Evolutionary conservation across 2,329 filamentous ascomycete species (phyloP).

Genomic region (Aaosphaeria arxii): DNA sequence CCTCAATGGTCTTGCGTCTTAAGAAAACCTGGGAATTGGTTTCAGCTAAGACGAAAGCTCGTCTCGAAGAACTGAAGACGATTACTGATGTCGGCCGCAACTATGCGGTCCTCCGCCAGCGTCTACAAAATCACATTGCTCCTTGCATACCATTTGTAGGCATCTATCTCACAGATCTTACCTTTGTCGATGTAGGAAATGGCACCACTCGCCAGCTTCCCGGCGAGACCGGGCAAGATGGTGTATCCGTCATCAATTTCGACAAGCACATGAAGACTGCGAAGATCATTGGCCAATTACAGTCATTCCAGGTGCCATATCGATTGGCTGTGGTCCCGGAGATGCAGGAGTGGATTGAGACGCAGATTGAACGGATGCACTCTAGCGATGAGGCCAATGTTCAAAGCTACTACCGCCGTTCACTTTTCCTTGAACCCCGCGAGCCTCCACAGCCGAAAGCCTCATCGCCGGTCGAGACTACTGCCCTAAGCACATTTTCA

Average conservation of each 20-base stretch:
- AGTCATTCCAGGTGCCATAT: conserved; percentile 94
- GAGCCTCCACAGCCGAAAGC: conserved; percentile 42
- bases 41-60: conserved; percentile 76
- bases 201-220: conserved; percentile 76
- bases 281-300: conserved; percentile 91
- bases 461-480: conserved; percentile 23
- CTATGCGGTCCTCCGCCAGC: conserved; percentile 79
- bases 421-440: conserved; percentile 76
- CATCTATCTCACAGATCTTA: conserved; percentile 93
- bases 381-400: conserved; percentile 60
- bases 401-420: conserved; percentile 75
- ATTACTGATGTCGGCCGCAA: conserved; percentile 89
- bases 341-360: conserved; percentile 88
- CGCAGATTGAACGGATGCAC: conserved; percentile 75
- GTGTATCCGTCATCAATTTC: conserved; percentile 87
- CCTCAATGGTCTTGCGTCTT: conserved; percentile 82
- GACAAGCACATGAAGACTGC: conserved; percentile 95
- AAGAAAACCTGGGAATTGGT: conserved; percentile 90
- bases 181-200: conserved; percentile 94
- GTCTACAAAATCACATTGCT: conserved; percentile 80
- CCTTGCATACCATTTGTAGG: conserved; percentile 94
- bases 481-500: conserved; percentile 17
- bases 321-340: conserved; percentile 78
- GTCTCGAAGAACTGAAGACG: conserved; percentile 74
- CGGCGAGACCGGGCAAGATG: conserved; percentile 54